Evolutionary conservation across 2,329 filamentous ascomycete genomes (phyloP), one percentile per base, ranked within the genome.

Genomic region (Talaromyces amestolkiae): DNA sequence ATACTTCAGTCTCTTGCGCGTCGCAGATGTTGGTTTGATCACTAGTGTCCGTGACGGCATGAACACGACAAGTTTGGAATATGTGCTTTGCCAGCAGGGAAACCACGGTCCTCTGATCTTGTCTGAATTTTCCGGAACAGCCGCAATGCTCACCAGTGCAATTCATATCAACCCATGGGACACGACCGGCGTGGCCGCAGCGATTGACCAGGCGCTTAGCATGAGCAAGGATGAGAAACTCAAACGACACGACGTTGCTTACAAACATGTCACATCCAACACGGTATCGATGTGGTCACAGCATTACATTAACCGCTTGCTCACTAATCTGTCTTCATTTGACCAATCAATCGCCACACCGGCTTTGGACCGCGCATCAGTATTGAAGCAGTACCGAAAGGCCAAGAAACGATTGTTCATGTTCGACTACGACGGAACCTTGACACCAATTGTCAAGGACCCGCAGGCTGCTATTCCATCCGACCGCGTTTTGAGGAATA

Each of bases 81-180:
- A 97, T 75, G 89, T 98, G 65, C 86, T 97, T 65, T 96, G 92
- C 77, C 94, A 98, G 78, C 91, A 92, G 73, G 90, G 95, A 68
- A 89, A 89, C 65, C 88, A 93, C 70, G 91, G 93, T 0, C 94
- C 93, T 1, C 82, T 98, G 56, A 97, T 98, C 70, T 86, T 98
- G 27, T 98, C 95, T 15, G 94, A 98, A 77, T 98, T 98, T 78
- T 97, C 93, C 68, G 94, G 94, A 66, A 97, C 94, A 0, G 93
- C 94, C 37, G 91, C 91, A 63, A 95, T 89, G 64, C 84, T 98
- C 43, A 86, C 87, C 68, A 90, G 91, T 73, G 94, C 94, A 37
- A 93, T 97, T 68, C 92, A 96, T 78, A 97, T 98, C 82, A 98
- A 98, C 79, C 94, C 94, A 1, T 98, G 93, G 92, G 93, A 97